These are phyloP conservation scores for Lipomyces lipofer DNA, from an alignment of 805 yeast genomes.

Conservation along the genomic window DNA sequence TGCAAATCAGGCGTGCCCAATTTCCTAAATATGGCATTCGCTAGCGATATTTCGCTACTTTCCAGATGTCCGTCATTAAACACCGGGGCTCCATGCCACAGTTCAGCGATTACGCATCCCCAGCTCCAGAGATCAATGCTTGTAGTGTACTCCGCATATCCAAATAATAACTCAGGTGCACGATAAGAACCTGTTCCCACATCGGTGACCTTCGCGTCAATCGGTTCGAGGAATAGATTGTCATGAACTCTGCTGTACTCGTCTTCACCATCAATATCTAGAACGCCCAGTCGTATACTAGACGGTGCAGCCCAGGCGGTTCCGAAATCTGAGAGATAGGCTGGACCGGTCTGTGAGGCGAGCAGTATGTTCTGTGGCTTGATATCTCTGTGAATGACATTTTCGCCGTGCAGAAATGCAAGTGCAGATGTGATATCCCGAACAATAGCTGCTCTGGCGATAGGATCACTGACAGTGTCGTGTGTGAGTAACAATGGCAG, in stretches of 20 bases:
- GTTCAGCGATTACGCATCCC: conserved; percentile 60
- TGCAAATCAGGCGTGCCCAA: conserved; percentile 65
- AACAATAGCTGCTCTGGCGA: conserved; percentile 39
- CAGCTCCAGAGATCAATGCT: conserved; percentile 72
- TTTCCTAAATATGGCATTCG: conserved; percentile 52
- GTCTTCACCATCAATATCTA: conserved; percentile 44
- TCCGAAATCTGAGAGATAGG: conserved; percentile 30
- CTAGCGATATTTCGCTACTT: conserved; percentile 58
- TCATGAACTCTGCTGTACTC: conserved; percentile 30
- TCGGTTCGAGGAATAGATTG: conserved; percentile 36
- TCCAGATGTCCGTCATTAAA: conserved; percentile 43
- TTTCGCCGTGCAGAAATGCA: conserved; percentile 61
- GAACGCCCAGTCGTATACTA: conserved; percentile 43
- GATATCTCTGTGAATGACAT: conserved; percentile 79
- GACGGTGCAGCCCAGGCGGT: conserved; percentile 32
- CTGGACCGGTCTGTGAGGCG: conserved; percentile 33
- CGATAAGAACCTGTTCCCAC: conserved; percentile 68
- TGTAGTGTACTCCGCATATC: conserved; percentile 52
- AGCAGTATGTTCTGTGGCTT: conserved; percentile 80
- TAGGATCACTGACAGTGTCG: conserved; percentile 40
- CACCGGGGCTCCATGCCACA: conserved; percentile 49
- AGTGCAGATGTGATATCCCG: conserved; percentile 54
- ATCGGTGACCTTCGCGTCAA: conserved; percentile 44
- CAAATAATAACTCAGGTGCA: conserved; percentile 73
- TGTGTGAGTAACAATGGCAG: conserved; percentile 42